phyloP scores from a whole-genome alignment of 225 moss, liverwort and hornwort species.

The Polytrichum commune region DNA sequence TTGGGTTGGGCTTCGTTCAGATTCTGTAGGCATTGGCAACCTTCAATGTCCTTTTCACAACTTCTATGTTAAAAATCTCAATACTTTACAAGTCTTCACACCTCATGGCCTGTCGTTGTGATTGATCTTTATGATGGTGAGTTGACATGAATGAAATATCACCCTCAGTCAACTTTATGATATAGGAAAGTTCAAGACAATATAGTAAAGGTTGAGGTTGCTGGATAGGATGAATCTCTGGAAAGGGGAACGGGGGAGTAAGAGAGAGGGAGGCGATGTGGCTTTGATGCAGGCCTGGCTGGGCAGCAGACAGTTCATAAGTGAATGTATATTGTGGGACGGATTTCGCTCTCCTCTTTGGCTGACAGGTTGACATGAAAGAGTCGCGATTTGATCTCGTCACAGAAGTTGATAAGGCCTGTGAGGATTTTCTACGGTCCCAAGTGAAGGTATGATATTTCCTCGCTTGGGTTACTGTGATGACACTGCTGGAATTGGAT shows the following conservation, averaged over 20 bases:
- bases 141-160: neutral
- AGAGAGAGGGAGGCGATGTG: slow-evolving; percentile 39
- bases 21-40: neutral
- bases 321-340: slow-evolving; percentile 50
- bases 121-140: no score
- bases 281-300: slow-evolving; percentile 40
- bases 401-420: slow-evolving; percentile 84
- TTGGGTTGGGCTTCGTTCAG: neutral
- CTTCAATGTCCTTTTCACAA: no score
- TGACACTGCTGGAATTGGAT: no score
- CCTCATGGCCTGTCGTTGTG: no score
- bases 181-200: neutral
- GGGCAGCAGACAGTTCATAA: slow-evolving; percentile 34
- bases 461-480: neutral
- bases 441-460: slow-evolving; percentile 64
- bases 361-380: slow-evolving; percentile 68
- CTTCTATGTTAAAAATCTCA: no score
- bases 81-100: no score
- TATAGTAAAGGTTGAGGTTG: neutral
- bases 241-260: slow-evolving; percentile 19
- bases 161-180: neutral
- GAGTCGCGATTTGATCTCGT: slow-evolving; percentile 82
- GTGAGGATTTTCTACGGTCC: slow-evolving; percentile 64
- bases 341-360: slow-evolving; percentile 35
- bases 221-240: neutral